phyloP scores from a whole-genome alignment of 768 basidiomycete species.

The Mycena floridula region DNA sequence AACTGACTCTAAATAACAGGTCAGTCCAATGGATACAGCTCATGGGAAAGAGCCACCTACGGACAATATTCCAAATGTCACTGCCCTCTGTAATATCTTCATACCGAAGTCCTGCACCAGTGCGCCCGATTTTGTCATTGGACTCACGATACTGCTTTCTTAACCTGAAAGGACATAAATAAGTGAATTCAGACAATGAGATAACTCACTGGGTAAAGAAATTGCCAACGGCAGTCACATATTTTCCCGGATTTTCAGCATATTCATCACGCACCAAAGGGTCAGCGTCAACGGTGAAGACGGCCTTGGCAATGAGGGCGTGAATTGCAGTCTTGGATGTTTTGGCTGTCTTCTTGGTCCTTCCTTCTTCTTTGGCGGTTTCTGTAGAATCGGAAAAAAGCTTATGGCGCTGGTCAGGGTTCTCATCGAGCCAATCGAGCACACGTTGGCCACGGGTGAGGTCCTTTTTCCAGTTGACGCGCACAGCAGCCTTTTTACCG shows the following conservation, averaged over 20 bases:
- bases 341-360: background rate
- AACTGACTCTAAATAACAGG: background rate
- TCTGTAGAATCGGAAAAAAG: slow-evolving; percentile 7
- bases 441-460: slow-evolving; percentile 2
- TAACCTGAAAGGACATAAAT: background rate
- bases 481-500: too few species aligned
- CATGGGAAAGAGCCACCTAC: background rate
- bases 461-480: slow-evolving; percentile 3
- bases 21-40: background rate
- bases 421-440: slow-evolving; percentile 3
- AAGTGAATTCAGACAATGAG: background rate
- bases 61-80: slow-evolving; percentile 3
- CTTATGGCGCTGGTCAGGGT: slow-evolving; percentile 2
- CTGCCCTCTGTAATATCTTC: slow-evolving; percentile 2
- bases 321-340: background rate
- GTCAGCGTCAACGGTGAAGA: slow-evolving; percentile 1
- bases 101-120: slow-evolving; percentile 2
- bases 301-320: background rate
- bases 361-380: slow-evolving; percentile 1
- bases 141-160: background rate
- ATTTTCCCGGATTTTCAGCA: background rate
- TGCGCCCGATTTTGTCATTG: slow-evolving; percentile 4
- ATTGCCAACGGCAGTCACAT: background rate
- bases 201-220: background rate
- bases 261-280: background rate